Base-by-base conservation (phyloP, 345 rosid species). In the Abelmoschus esculentus region DNA sequence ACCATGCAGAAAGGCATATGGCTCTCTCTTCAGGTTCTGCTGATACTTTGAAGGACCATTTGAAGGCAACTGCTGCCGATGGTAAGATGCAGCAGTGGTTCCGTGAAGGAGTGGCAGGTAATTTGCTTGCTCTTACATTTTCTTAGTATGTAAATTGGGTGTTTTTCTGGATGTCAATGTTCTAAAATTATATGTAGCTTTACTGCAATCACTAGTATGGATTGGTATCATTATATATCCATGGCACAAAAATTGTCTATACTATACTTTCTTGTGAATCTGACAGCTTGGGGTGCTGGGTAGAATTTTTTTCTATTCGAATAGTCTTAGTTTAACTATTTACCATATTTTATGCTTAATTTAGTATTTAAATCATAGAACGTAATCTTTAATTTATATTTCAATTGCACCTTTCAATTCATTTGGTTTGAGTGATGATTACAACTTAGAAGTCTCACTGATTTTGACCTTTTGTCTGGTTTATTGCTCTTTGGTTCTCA, bases 11-110 rank as follows among this genome's bases (percentile, higher is more conserved):
- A 73, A 76, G 82, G 60, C 92, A 79, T 76, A 90, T 83, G 85
- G 98, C 96, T 56, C 87, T 96, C 63, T 73, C 89, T 73, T 83
- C 96, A 64, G 91, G 91, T 61, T 73, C 85, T 74, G 73, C 86
- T 56, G 90, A 89, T 79, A 63, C 78, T 62, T 75, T 84, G 74
- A 89, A 91, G 78, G 97, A 90, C 80, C 88, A 85, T 61, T 60
- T 84, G 72, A 92, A 83, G 85, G 80, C 97, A 36, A 76, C 83
- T 67, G 82, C 91, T 26, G 82, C 91, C 28, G 85, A 83, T 73
- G 96, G 99, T 64, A 90, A 81, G 75, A 84, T 92, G 84, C 97
- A 96, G 79, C 92, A 96, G 85, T 96, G 99, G 99, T 96, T 96
- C 77, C 91, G 83, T 61, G 98, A 96, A 87, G 99, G 98, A 55